Conservation (phyloP, 1,284 basidiomycete genomes). For the Chondrostereum purpureum region DNA sequence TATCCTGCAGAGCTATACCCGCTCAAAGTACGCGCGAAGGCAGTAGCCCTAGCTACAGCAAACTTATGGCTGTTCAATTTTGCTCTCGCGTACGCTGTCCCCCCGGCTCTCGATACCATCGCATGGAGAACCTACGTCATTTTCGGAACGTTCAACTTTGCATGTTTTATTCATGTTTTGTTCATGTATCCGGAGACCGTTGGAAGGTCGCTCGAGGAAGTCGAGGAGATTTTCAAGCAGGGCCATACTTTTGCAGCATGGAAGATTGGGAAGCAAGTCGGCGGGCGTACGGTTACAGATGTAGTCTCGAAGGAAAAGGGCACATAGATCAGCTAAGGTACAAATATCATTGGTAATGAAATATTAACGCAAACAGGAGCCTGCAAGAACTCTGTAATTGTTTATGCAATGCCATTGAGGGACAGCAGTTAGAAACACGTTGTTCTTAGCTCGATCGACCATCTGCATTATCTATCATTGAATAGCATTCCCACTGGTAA, state of each 20-base stretch:
- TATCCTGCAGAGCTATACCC: constrained; percentile 66
- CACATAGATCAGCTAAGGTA: not conserved
- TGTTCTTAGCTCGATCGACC: too few species aligned
- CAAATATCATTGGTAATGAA: too few species aligned
- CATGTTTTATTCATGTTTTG: constrained; percentile 59
- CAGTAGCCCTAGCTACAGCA: constrained; percentile 54
- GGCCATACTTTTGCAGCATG: constrained; percentile 67
- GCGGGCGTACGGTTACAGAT: constrained; percentile 52
- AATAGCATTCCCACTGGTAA: too few species aligned
- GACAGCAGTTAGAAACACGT: too few species aligned
- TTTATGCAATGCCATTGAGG: too few species aligned
- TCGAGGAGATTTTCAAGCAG: constrained; percentile 68
- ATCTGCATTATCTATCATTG: too few species aligned
- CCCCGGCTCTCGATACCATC: constrained; percentile 45
- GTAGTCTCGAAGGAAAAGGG: constrained; percentile 19
- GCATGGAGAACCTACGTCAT: constrained; percentile 67
- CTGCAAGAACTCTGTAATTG: too few species aligned
- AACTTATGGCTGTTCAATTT: constrained; percentile 73
- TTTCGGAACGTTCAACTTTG: constrained; percentile 72
- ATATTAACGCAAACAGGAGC: too few species aligned
- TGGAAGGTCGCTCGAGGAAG: constrained; percentile 65
- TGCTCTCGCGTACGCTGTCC: constrained; percentile 61
- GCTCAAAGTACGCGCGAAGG: constrained; percentile 67
- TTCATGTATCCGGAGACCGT: constrained; percentile 76
- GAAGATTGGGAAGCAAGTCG: constrained; percentile 56